Base-by-base conservation (phyloP, 495 filamentous ascomycete species). In the Peziza echinospora region DNA sequence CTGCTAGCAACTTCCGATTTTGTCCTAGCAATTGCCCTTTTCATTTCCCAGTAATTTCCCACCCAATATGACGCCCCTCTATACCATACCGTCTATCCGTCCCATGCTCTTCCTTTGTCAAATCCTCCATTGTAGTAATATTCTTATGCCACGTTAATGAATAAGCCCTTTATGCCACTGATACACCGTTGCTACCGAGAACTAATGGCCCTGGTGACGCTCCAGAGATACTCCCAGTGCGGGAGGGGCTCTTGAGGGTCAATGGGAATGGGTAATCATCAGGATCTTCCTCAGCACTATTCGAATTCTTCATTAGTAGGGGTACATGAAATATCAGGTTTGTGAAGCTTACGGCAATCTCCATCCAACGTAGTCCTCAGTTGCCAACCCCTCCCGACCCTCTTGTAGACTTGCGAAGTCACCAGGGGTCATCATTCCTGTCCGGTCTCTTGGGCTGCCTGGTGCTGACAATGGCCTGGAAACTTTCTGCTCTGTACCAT, bases 371-470 rank as follows among this genome's bases (percentile, higher is more conserved):
- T 97, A 96, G 57, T 97, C 89, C 63, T 97, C 89, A 11, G 89
- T 96, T 63, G 75, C 85, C 51, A 97, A 63, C 2, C 89, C 89
- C 62, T 97, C 89, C 41, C 78, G 75, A 24, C 84, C 84, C 62
- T 97, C 89, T 63, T 96, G 91, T 23, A 97, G 64, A 43, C 83
- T 91, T 2, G 84, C 89, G 66, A 96, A 97, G 60, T 97, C 89
- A 26, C 89, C 89, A 16, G 89, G 89, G 1, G 89, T 97, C 91
- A 97, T 96, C 84, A 94, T 91, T 24, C 89, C 89, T 21, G 81
- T 77, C 10, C 87, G 74, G 58, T 89, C 85, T 41, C 85, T 69
- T 5, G 89, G 89, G 4, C 84, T 93, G 1, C 89, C 89, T 11
- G 86, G 89, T 16, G 86, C 84, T 3, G 85, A 93, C 62, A 97